Percentiles rank a stretch among this genome's conserved stretches.
phyloP scores from a whole-genome alignment of 108 stramenopile genomes.

The Fragilariopsis cylindrus region DNA sequence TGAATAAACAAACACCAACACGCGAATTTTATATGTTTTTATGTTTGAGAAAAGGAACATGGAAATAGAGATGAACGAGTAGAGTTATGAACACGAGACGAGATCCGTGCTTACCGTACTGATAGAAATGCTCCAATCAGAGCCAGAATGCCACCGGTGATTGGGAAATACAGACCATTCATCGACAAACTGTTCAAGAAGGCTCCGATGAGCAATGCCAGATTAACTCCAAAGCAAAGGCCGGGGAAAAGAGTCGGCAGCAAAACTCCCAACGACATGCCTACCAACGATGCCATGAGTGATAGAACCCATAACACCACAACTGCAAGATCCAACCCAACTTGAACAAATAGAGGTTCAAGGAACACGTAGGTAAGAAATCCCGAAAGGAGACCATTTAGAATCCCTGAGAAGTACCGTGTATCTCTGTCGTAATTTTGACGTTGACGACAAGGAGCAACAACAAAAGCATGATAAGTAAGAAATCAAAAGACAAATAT shows the following conservation, averaged over 20 bases:
- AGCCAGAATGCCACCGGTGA: conserved; percentile 34
- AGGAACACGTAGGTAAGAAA: conserved; percentile 52
- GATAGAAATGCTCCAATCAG: conserved; percentile 36
- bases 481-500: neutral
- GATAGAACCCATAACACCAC: conserved; percentile 58
- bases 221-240: conserved; percentile 48
- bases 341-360: conserved; percentile 52
- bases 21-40: too few species aligned
- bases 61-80: neutral
- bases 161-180: conserved; percentile 31
- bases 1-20: neutral
- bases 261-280: conserved; percentile 63
- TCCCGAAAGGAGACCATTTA: conserved; percentile 38
- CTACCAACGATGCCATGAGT: conserved; percentile 53
- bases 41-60: too few species aligned
- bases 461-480: neutral
- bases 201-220: conserved; percentile 40
- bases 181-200: conserved; percentile 19
- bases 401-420: conserved; percentile 54
- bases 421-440: conserved; percentile 19
- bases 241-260: conserved; percentile 63
- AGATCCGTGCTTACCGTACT: conserved; percentile 31
- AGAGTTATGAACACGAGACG: neutral
- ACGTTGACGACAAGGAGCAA: neutral
- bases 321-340: conserved; percentile 53